These are phyloP conservation scores for Penicillium sp. DNA, from an alignment of 2,329 filamentous ascomycete genomes.

Conservation along the genomic window DNA sequence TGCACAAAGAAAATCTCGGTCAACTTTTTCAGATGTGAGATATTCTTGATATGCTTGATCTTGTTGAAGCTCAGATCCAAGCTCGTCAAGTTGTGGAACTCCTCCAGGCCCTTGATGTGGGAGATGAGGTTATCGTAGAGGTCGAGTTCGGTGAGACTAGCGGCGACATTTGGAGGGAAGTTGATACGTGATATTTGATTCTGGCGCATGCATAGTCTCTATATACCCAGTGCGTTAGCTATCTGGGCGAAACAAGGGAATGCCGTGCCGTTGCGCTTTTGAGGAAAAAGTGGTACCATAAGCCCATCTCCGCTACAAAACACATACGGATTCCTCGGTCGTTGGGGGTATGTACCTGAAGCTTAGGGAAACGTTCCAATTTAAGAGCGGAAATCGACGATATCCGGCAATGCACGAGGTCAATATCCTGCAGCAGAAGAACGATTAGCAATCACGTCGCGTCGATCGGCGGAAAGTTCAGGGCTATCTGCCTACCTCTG, in stretches of 20 bases:
- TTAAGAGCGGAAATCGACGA: conserved; percentile 71
- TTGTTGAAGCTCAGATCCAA: conserved; percentile 98
- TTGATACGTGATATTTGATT: conserved; percentile 82
- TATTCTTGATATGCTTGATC: conserved; percentile 94
- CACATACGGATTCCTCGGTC: not conserved
- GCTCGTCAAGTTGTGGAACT: conserved; percentile 69
- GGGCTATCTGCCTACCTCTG: conserved; percentile 43
- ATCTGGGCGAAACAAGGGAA: not conserved
- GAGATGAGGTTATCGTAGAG: conserved; percentile 95
- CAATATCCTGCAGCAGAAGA: conserved; percentile 63
- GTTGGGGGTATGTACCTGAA: conserved; percentile 50
- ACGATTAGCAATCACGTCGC: conserved; percentile 14
- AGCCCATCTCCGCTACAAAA: not conserved
- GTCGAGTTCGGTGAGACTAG: conserved; percentile 77
- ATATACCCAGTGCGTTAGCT: conserved; percentile 1
- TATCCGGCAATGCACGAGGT: conserved; percentile 84
- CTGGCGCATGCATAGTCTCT: conserved; percentile 83
- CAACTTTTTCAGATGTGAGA: conserved; percentile 73
- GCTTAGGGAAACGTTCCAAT: conserved; percentile 78
- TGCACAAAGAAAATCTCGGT: conserved; percentile 88
- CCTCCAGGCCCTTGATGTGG: conserved; percentile 79
- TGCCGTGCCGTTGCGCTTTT: not conserved
- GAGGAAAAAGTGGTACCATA: not conserved
- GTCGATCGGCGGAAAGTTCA: not conserved
- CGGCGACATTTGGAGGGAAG: conserved; percentile 64